These are phyloP conservation scores for Cercophora samala DNA, from an alignment of 495 filamentous ascomycete species.

Conservation along the genomic window DNA sequence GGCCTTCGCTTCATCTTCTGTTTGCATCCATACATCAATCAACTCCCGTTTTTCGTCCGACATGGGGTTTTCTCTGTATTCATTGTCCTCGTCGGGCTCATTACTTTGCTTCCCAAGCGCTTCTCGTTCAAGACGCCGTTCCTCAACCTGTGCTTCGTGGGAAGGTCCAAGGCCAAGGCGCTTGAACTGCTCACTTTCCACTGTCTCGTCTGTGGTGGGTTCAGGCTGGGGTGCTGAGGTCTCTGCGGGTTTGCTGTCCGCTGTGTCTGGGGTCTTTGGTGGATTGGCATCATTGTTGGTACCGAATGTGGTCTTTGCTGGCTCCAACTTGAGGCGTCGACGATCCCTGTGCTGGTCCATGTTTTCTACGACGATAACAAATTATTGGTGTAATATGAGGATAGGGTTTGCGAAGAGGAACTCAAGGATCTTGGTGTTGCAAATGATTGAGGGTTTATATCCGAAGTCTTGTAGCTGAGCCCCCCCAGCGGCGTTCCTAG, in stretches of 20 bases:
- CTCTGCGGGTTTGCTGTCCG: background rate
- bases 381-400: too few relatives aligned
- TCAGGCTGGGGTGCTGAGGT: background rate
- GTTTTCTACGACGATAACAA: background rate
- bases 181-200: background rate
- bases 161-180: background rate
- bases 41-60: conserved; percentile 11
- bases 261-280: background rate
- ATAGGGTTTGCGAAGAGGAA: background rate
- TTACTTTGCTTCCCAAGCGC: background rate
- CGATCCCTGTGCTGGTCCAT: background rate
- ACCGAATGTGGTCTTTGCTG: too few relatives aligned
- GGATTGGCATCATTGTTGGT: too few relatives aligned
- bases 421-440: background rate
- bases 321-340: background rate
- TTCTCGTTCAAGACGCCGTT: background rate
- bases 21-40: conserved; percentile 17
- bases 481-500: background rate
- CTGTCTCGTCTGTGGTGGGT: background rate
- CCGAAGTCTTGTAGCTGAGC: background rate
- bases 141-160: background rate
- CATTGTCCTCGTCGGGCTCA: background rate
- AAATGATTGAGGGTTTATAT: background rate
- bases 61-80: conserved; percentile 13
- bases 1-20: conserved; percentile 9